Evolutionary conservation across 345 rosid species (phyloP), one percentile per base, ranked within the genome.

Genomic region (Boechera retrofracta): DNA sequence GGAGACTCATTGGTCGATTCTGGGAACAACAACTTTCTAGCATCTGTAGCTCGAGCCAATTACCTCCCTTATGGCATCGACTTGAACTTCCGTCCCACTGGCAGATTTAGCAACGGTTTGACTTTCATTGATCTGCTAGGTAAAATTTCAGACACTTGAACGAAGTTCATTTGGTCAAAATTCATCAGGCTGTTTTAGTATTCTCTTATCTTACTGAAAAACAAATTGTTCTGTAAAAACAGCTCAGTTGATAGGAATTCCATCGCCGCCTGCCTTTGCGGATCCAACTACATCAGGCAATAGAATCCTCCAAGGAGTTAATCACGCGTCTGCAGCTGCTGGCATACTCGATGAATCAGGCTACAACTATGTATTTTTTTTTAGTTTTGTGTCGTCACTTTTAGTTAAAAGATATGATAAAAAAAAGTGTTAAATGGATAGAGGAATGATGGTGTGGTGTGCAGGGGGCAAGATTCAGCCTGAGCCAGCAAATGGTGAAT

Each of bases 251-350:
- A 6, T 89, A 72, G 94, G 93, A 31, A 72, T 91, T 44, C 83
- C 93, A 2, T 77, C 86, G 52, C 96, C 94, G 48, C 83, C 83
- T 11, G 57, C 92, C 28, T 90, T 81, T 73, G 88, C 96, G 3
- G 87, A 91, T 81, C 93, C 96, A 13, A 79, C 69, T 59, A 81
- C 97, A 16, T 10, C 41, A 16, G 98, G 94, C 59, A 47, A 31
- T 11, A 85, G 82, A 80, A 38, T 91, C 16, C 86, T 92, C 5
- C 82, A 82, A 60, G 99, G 98, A 35, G 83, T 92, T 56, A 91
- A 95, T 75, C 88, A 89, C 51, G 97, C 99, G 5, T 92, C 98
- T 15, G 98, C 96, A 10, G 98, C 96, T 31, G 98, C 89, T 2
- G 99, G 99, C 28, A 89, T 95, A 56, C 97, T 95, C 29, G 94